These are phyloP conservation scores for Willaertia magna DNA, from an alignment of 208 protist species.

Conservation along the genomic window DNA sequence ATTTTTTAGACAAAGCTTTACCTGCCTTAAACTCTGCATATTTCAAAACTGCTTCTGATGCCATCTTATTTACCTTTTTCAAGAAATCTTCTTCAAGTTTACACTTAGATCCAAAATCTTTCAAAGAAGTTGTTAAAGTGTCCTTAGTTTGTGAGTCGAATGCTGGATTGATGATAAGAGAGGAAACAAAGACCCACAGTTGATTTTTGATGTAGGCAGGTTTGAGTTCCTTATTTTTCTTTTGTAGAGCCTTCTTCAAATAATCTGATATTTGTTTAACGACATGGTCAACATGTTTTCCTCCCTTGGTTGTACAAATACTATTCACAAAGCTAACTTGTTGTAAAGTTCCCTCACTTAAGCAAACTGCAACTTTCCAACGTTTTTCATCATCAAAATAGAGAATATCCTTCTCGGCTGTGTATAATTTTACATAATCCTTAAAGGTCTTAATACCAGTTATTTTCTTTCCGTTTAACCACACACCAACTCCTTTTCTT, in stretches of 20 bases:
- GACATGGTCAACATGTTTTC: constrained; percentile 97
- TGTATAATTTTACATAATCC: constrained; percentile 93
- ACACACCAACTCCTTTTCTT: constrained; percentile 52
- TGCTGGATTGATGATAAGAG: constrained; percentile 96
- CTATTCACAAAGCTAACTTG: constrained; percentile 99
- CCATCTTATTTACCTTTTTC: constrained; percentile 80
- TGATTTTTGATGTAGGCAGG: constrained; percentile 90
- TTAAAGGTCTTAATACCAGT: constrained; percentile 75
- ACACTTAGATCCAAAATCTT: constrained; percentile 90
- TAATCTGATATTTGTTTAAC: constrained; percentile 78
- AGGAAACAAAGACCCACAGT: constrained; percentile 97
- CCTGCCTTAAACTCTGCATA: constrained; percentile 90
- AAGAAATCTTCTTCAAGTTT: constrained; percentile 81
- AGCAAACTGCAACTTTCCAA: constrained; percentile 90
- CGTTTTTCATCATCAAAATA: constrained; percentile 73
- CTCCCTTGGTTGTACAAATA: constrained; percentile 95
- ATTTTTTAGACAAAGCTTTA: constrained; percentile 58
- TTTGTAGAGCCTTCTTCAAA: constrained; percentile 72
- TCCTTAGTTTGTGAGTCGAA: constrained; percentile 99
- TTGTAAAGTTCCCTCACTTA: constrained; percentile 77
- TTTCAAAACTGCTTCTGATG: constrained; percentile 75
- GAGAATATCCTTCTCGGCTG: constrained; percentile 52
- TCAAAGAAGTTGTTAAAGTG: constrained; percentile 81
- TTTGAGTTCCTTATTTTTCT: constrained; percentile 93
- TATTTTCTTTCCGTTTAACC: constrained; percentile 85